A percentile compares a stretch with the other conserved stretches of the same genome.
phyloP scores from a whole-genome alignment of 495 filamentous ascomycete species.

The Aspergillus saccharolyticus region DNA sequence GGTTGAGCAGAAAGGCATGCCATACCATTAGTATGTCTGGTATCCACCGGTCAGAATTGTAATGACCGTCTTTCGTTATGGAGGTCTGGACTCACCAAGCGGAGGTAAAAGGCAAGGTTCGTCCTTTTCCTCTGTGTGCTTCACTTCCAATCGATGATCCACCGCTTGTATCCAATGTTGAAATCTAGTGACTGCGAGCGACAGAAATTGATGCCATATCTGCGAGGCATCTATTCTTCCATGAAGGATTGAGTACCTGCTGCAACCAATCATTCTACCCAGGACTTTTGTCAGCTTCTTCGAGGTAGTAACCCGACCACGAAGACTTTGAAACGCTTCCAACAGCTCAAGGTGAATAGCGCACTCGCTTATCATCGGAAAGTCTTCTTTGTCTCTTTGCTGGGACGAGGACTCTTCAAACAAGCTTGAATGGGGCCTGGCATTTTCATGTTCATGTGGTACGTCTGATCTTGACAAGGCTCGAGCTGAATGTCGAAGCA shows the following conservation, averaged over 20 bases:
- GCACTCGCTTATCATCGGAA: constrained; percentile 25
- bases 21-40: constrained; percentile 24
- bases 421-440: background rate
- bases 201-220: constrained; percentile 21
- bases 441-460: background rate
- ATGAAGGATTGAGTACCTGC: background rate
- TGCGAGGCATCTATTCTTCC: background rate
- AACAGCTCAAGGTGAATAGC: constrained; percentile 34
- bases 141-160: background rate
- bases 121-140: background rate
- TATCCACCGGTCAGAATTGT: no score
- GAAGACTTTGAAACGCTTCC: constrained; percentile 24
- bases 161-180: constrained; percentile 12
- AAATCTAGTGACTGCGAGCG: constrained; percentile 18
- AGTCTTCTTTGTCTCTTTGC: background rate
- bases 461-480: background rate
- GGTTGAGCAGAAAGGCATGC: constrained; percentile 23
- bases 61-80: background rate
- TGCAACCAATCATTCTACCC: background rate
- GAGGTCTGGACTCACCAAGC: constrained; percentile 7
- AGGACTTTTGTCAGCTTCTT: constrained; percentile 6
- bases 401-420: background rate
- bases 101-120: constrained; percentile 9
- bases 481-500: background rate
- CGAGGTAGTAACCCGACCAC: constrained; percentile 7